phyloP scores from a whole-genome alignment of 2,329 filamentous ascomycete species.

The Epichloe aotearoae region DNA sequence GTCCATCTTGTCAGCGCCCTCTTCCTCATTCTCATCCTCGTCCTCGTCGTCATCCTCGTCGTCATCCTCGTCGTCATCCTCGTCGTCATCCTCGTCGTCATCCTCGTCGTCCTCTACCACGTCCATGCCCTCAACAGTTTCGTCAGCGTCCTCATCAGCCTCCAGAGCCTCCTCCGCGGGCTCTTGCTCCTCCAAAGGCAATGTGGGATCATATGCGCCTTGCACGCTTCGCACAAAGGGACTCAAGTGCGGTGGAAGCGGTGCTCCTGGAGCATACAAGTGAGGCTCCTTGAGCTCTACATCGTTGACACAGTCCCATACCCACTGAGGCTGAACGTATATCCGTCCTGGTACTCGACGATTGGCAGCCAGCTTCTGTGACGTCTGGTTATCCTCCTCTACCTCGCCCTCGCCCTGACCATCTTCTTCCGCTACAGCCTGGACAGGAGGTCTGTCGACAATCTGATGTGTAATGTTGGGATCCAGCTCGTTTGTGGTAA shows the following conservation, averaged over 20 bases:
- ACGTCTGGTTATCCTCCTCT: constrained; percentile 46
- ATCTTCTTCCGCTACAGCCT: constrained; percentile 38
- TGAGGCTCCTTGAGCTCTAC: constrained; percentile 78
- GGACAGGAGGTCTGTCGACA: constrained; percentile 74
- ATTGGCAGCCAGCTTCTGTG: constrained; percentile 44
- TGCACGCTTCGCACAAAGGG: constrained; percentile 83
- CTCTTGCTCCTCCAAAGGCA: constrained; percentile 76
- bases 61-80: too few relatives aligned
- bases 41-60: too few relatives aligned
- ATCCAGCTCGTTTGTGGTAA: constrained; percentile 79
- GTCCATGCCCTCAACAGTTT: constrained; percentile 55
- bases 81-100: constrained; percentile 25
- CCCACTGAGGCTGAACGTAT: constrained; percentile 95
- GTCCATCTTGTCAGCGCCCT: constrained; percentile 34
- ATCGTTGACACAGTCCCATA: constrained; percentile 94
- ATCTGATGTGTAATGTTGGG: constrained; percentile 90
- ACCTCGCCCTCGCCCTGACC: constrained; percentile 27
- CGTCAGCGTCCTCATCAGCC: constrained; percentile 47
- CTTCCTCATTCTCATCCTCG: constrained; percentile 31
- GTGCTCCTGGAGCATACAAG: constrained; percentile 77
- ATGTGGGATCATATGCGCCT: constrained; percentile 83
- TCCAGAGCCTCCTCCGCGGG: constrained; percentile 71
- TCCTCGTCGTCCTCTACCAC: constrained; percentile 36
- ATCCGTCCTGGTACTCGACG: constrained; percentile 78
- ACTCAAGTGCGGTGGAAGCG: constrained; percentile 85